Base-by-base conservation (phyloP, 2,329 filamentous ascomycete species). In the Trichoderma polysporum region DNA sequence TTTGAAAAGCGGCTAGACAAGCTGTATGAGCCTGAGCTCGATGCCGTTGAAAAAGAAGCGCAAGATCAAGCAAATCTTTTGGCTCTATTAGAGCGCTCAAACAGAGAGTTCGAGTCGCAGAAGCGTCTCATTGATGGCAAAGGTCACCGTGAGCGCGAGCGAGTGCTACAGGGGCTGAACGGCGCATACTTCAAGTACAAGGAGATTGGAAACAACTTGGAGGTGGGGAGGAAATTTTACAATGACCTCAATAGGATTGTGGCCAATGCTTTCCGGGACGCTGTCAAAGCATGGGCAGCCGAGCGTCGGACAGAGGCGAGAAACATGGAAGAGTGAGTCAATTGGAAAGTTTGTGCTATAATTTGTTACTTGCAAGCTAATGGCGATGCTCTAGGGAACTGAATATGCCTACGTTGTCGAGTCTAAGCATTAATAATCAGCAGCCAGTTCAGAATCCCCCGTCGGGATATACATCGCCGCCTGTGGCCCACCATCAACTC, bases 101-200 rank as follows among this genome's bases (percentile, higher is more conserved):
- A 97, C 76, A 86, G 86, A 15, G 89, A 90, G 19, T 97, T 98
- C 72, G 86, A 91, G 69, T 83, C 86, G 22, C 92, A 88, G 72
- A 86, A 91, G 70, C 87, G 89, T 62, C 85, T 84, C 45, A 88
- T 89, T 3, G 91, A 83, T n/a, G 83, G 83, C 37, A 81, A 82
- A 17, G 85, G 85, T 53, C 82, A 93, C 70, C 78, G 80, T 68
- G 93, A 97, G 74, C 88, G 95, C 15, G 94, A 98, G 76, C 86
- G 91, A 71, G 93, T 93, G 0, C 80, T 99, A 57, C 95, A 99
- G 78, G 88, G 86, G 69, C 83, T 99, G 10, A 94, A 98, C 77
- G 93, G 91, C 70, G 94, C 93, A 0, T 98, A 97, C 76, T 89
- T 93, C 78, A 96, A 94, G 79, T 98, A 98, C 82, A 97, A 97